Conservation (phyloP, 768 basidiomycete species). For the Boletellus sp. region DNA sequence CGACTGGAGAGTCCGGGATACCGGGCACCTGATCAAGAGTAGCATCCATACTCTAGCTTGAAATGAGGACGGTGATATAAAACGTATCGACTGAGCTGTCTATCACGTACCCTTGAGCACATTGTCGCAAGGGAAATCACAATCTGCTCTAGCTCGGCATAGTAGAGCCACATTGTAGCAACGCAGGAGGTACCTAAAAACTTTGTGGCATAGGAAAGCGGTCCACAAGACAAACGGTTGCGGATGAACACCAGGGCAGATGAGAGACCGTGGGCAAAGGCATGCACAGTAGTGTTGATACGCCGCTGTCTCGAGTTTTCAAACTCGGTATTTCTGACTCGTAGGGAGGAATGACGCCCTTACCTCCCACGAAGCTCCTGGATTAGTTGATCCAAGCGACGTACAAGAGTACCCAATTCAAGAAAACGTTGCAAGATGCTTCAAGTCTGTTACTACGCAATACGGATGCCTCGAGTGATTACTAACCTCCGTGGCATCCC, state of each 20-base stretch:
- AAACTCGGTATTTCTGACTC: conserved; percentile 4
- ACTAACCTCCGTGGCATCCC: conserved; percentile 53
- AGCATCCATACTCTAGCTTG: conserved; percentile 24
- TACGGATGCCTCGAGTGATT: conserved; percentile 1
- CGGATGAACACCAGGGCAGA: conserved; percentile 51
- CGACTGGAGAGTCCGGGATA: conserved; percentile 43
- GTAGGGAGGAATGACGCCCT: conserved; percentile 4
- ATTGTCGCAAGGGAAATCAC: conserved; percentile 52
- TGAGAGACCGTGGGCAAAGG: conserved; percentile 64
- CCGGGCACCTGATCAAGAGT: conserved; percentile 39
- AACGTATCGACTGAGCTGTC: background rate
- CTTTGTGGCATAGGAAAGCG: conserved; percentile 31
- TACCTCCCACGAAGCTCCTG: conserved; percentile 49
- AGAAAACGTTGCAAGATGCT: conserved; percentile 64
- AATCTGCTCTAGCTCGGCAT: conserved; percentile 46
- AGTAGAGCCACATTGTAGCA: conserved; percentile 47
- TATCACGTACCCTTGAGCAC: conserved; percentile 52
- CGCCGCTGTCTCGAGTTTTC: conserved; percentile 37
- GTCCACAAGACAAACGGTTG: conserved; percentile 39
- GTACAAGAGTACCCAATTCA: conserved; percentile 61
- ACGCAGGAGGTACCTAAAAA: conserved; percentile 26
- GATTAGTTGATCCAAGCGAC: conserved; percentile 60
- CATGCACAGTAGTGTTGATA: conserved; percentile 55
- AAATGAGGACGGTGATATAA: conserved; percentile 1
- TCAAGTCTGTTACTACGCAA: conserved; percentile 1